Evolutionary conservation across 2,329 filamentous ascomycete genomes (phyloP).

Genomic region (Aspergillus calidoustus): DNA sequence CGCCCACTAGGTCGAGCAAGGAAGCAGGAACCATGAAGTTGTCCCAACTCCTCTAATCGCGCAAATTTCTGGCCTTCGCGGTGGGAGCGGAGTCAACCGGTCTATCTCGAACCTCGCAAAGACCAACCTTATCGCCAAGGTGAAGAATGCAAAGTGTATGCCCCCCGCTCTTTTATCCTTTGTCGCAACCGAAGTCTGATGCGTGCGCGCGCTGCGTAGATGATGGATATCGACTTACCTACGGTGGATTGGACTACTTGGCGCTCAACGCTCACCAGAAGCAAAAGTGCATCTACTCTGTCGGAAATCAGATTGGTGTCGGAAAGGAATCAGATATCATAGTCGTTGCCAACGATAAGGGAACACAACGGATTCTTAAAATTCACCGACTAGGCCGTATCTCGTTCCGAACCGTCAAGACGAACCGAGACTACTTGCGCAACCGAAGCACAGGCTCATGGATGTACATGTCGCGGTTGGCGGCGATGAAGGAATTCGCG

Average conservation of each 20-base stretch:
- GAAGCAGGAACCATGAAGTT: conserved; percentile 95
- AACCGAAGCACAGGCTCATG: conserved; percentile 81
- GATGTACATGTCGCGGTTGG: conserved; percentile 97
- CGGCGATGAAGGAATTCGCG: conserved; percentile 90
- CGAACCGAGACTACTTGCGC: conserved; percentile 92
- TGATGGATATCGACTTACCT: conserved; percentile 94
- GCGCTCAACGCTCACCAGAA: conserved; percentile 88
- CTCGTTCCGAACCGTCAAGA: conserved; percentile 94
- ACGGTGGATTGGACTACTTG: conserved; percentile 97
- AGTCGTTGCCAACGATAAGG: conserved; percentile 81
- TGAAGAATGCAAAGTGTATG: conserved; percentile 87
- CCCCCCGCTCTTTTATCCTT: not conserved
- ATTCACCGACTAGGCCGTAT: conserved; percentile 95
- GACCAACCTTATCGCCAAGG: conserved; percentile 83
- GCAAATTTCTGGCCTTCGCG: conserved; percentile 78
- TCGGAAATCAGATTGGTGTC: conserved; percentile 92
- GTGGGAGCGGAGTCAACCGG: conserved; percentile 77
- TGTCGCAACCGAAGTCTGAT: conserved; percentile 14
- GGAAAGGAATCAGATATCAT: conserved; percentile 98
- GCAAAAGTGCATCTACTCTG: conserved; percentile 80
- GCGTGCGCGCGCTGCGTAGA: conserved; percentile 49
- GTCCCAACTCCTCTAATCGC: conserved; percentile 90
- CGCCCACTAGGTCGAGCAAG: conserved; percentile 76
- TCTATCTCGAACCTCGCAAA: conserved; percentile 92
- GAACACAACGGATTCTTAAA: conserved; percentile 82